A percentile compares a stretch with the other conserved stretches of the same genome.
Evolutionary conservation across 805 yeast genomes (phyloP).

Genomic region (Yarrowia phangngaensis): DNA sequence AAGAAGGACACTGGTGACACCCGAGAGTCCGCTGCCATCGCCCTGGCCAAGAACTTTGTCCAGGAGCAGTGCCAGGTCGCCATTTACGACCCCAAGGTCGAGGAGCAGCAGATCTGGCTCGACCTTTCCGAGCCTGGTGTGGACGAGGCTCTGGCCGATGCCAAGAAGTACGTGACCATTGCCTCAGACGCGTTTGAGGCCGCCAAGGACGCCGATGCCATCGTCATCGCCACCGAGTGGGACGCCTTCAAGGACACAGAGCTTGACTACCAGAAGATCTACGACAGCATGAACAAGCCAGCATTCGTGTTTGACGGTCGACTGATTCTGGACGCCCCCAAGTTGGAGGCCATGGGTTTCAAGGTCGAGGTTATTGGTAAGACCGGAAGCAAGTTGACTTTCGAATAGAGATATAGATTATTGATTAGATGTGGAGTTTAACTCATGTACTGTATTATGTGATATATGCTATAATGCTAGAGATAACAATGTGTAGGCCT

Average conservation of each 20-base stretch:
- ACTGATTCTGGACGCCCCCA: slow-evolving; percentile 33
- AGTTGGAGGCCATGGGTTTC: slow-evolving; percentile 35
- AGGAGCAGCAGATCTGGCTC: slow-evolving; percentile 33
- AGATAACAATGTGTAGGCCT: no score
- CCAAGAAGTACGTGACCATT: slow-evolving; percentile 30
- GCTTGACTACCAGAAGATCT: slow-evolving; percentile 35
- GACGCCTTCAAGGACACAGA: slow-evolving; percentile 36
- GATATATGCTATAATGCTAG: no score
- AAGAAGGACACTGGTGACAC: slow-evolving; percentile 39
- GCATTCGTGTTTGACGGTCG: slow-evolving; percentile 37
- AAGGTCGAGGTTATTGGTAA: slow-evolving; percentile 36
- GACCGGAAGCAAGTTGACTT: slow-evolving; percentile 17
- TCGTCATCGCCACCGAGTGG: slow-evolving; percentile 38
- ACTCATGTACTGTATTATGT: no score
- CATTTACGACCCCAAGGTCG: slow-evolving; percentile 38
- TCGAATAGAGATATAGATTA: no score
- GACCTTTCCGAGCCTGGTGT: slow-evolving; percentile 26
- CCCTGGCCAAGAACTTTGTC: slow-evolving; percentile 34
- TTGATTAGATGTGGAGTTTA: no score
- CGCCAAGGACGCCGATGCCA: slow-evolving; percentile 35
- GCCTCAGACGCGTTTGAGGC: slow-evolving; percentile 35
- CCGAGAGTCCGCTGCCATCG: slow-evolving; percentile 37
- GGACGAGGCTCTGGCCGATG: slow-evolving; percentile 29
- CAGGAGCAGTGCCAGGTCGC: slow-evolving; percentile 36
- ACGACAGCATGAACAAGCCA: slow-evolving; percentile 36